Conservation (phyloP, 768 basidiomycete genomes). For the Boletus sensibilis region DNA sequence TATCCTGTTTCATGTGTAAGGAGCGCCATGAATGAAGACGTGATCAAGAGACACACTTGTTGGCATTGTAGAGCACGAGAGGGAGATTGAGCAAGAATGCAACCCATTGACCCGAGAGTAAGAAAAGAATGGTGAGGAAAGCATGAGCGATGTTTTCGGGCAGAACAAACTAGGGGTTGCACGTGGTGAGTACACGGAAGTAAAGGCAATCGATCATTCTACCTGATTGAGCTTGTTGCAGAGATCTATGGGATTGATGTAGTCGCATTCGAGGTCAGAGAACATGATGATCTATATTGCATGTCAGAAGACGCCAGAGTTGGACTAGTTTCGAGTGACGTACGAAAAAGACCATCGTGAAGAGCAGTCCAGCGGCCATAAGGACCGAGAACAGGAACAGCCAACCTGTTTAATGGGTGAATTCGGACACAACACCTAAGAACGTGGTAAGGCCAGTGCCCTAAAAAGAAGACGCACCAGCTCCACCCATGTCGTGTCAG, state of each 20-base stretch:
- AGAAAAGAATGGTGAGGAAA: conserved; percentile 84
- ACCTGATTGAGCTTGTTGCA: conserved; percentile 99
- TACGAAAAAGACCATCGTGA: conserved; percentile 99
- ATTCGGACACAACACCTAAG: not conserved
- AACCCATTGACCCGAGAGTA: conserved; percentile 93
- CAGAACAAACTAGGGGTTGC: conserved; percentile 76
- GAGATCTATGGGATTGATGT: conserved; percentile 99
- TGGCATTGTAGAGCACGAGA: conserved; percentile 83
- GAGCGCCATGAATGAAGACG: not conserved
- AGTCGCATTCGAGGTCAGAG: conserved; percentile 98
- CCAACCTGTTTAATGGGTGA: conserved; percentile 66
- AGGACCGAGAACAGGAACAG: conserved; percentile 96
- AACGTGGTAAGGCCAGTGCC: not conserved
- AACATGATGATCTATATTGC: conserved; percentile 94
- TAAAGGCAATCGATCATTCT: not conserved
- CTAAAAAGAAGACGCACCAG: conserved; percentile 35
- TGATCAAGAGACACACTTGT: conserved; percentile 66
- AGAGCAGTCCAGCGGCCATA: conserved; percentile 90
- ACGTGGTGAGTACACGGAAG: not conserved
- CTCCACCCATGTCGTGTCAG: conserved; percentile 38
- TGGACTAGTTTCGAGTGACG: conserved; percentile 36
- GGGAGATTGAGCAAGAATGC: conserved; percentile 91
- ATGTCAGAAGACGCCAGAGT: not conserved
- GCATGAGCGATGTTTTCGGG: conserved; percentile 97
- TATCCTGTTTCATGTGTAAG: conserved; percentile 53